A percentile compares a stretch with the other conserved stretches of the same genome.
Conservation (phyloP, 768 basidiomycete genomes). For the Holtermannia corniformis region DNA sequence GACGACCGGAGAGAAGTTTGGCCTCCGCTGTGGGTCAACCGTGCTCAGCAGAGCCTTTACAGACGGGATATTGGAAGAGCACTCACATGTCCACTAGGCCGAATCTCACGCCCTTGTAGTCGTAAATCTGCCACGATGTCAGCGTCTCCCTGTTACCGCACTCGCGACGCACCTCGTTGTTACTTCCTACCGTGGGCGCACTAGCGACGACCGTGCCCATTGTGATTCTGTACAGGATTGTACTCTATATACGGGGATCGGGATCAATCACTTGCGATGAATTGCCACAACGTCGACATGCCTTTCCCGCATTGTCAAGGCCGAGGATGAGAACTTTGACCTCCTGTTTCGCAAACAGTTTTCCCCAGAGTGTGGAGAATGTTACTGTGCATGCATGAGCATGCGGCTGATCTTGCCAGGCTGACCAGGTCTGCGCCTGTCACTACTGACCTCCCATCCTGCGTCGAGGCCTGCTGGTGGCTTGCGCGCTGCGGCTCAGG, state of each 20-base stretch:
- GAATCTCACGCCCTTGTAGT: conserved; percentile 42
- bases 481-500: no score
- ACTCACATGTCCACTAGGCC: conserved; percentile 38
- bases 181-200: conserved; percentile 41
- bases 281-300: conserved; percentile 5
- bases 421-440: no score
- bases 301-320: conserved; percentile 42
- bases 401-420: no score
- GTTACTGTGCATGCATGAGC: conserved; percentile 17
- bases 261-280: no score
- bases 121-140: conserved; percentile 26
- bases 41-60: neutral
- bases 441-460: conserved; percentile 23
- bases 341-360: conserved; percentile 36
- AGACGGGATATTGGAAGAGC: no score
- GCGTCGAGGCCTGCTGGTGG: no score
- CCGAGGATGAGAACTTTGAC: conserved; percentile 41
- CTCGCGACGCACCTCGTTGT: conserved; percentile 21
- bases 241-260: conserved; percentile 16
- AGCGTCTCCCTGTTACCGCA: neutral
- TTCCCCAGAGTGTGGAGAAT: conserved; percentile 36
- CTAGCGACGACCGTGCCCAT: conserved; percentile 41
- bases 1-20: conserved; percentile 33
- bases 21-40: conserved; percentile 21
- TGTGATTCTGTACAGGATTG: conserved; percentile 39